Evolutionary conservation across 129 eudicot genomes (phyloP).

Genomic region (Helianthus annuus): DNA sequence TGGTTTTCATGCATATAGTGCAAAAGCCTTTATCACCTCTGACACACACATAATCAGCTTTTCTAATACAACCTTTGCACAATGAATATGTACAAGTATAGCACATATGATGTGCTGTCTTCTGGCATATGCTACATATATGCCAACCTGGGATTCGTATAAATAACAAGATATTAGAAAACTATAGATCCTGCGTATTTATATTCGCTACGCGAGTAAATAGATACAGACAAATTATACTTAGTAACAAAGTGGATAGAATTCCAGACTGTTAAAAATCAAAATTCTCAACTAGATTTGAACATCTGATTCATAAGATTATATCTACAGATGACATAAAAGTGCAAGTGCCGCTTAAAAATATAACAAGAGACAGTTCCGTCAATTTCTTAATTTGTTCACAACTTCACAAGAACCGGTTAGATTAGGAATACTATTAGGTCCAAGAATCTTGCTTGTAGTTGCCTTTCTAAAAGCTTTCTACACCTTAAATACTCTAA

Average conservation of each 20-base stretch:
- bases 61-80: constrained; percentile 83
- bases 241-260: neutral
- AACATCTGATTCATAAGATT: constrained; percentile 2
- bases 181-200: neutral
- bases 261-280: constrained; percentile 5
- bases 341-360: neutral
- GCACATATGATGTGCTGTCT: too few relatives aligned
- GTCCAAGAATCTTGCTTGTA: too few relatives aligned
- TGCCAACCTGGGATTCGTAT: constrained; percentile 51
- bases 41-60: constrained; percentile 71
- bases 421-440: neutral
- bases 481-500: constrained; percentile 6
- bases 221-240: neutral
- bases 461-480: neutral
- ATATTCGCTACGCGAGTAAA: neutral
- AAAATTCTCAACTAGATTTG: neutral
- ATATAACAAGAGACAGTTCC: neutral
- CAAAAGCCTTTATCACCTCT: constrained; percentile 97
- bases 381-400: neutral
- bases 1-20: constrained; percentile 82
- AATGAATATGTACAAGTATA: constrained; percentile 44
- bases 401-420: neutral
- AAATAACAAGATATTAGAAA: constrained; percentile 23
- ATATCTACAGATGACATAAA: constrained; percentile 1
- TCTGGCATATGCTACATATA: too few relatives aligned